Conservation (phyloP, 305 asterid genomes). For the Fraxinus albicans region DNA sequence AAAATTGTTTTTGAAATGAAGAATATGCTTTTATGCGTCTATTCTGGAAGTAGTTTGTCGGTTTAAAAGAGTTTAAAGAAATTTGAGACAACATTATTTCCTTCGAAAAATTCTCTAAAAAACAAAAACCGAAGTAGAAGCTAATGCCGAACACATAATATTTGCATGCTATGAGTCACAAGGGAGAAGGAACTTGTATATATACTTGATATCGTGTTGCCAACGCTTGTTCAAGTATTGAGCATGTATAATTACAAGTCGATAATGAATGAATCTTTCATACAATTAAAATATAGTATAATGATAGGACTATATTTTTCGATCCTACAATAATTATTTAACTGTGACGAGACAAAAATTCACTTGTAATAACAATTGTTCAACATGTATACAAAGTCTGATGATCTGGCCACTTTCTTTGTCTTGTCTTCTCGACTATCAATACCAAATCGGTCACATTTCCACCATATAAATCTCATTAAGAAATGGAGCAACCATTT, state of each 20-base stretch:
- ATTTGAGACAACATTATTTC: neutral
- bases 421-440: conserved; percentile 12
- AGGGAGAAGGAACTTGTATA: neutral
- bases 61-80: neutral
- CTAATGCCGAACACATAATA: neutral
- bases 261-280: neutral
- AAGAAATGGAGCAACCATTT: neutral
- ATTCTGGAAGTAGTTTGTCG: neutral
- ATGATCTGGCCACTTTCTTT: neutral
- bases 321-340: too few species aligned
- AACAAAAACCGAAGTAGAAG: neutral
- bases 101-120: neutral
- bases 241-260: neutral
- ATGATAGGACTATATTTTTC: neutral
- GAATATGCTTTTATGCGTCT: neutral
- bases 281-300: neutral
- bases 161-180: neutral
- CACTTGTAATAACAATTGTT: neutral
- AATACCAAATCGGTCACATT: conserved; percentile 30
- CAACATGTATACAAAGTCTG: neutral
- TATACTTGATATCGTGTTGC: neutral
- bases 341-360: neutral
- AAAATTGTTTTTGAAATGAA: neutral
- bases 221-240: neutral
- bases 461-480: neutral